phyloP scores from a whole-genome alignment of 192 early-diverging fungal genomes.

The Linnemannia elongata region DNA sequence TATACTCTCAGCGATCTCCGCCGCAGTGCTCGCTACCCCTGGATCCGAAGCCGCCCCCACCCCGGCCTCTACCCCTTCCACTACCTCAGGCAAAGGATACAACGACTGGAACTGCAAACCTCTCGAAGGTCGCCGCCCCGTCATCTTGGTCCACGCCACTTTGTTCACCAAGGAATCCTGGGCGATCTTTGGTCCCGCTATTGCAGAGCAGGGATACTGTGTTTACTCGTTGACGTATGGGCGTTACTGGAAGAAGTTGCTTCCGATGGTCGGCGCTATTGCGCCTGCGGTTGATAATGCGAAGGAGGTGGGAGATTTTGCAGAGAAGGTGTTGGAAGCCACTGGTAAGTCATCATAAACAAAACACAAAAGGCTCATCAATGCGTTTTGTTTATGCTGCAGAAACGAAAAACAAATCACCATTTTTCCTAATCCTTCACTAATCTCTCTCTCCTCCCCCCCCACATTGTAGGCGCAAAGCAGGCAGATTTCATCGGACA shows the following conservation, averaged over 20 bases:
- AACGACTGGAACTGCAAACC: slow-evolving; percentile 53
- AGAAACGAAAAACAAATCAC: background rate
- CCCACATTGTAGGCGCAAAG: background rate
- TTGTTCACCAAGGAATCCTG: background rate
- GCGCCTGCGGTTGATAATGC: background rate
- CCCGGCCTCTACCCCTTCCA: background rate
- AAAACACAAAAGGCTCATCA: background rate
- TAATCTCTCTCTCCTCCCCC: too few species aligned
- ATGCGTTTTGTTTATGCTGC: background rate
- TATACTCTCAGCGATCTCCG: background rate
- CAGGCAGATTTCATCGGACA: slow-evolving; percentile 22
- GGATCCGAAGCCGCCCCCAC: background rate
- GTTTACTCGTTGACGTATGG: slow-evolving; percentile 12
- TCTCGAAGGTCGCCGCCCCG: background rate
- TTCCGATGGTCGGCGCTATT: background rate
- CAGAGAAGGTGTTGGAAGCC: slow-evolving; percentile 7
- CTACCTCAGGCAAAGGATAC: slow-evolving; percentile 6
- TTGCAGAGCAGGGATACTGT: background rate
- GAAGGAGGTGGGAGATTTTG: background rate
- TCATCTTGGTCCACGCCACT: slow-evolving; percentile 24
- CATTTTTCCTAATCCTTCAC: background rate
- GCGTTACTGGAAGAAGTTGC: background rate
- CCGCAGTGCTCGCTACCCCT: background rate
- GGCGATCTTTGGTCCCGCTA: background rate
- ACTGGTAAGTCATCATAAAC: slow-evolving; percentile 6